Evolutionary conservation across 1,284 basidiomycete species (phyloP).

Genomic region (Fistulinella cinereoalba): DNA sequence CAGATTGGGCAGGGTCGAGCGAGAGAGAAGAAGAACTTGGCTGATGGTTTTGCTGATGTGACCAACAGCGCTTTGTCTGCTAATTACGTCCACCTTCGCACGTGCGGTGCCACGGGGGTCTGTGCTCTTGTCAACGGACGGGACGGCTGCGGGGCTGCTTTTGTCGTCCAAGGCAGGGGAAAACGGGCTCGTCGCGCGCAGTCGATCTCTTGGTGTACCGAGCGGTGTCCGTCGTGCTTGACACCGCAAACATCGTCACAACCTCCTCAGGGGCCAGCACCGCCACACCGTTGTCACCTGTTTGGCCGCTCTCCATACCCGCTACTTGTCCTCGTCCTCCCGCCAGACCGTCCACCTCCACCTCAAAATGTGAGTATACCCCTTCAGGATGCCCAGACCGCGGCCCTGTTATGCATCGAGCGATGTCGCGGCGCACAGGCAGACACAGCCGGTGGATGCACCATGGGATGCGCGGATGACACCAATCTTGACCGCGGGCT

Average conservation of each 20-base stretch:
- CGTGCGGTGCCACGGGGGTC: conserved; percentile 2
- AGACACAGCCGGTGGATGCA: conserved; percentile 33
- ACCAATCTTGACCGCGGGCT: conserved; percentile 11
- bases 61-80: conserved; percentile 3
- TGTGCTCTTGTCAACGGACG: background rate
- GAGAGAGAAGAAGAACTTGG: conserved; percentile 1
- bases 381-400: background rate
- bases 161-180: background rate
- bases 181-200: background rate
- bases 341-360: conserved; percentile 32
- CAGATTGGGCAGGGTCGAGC: conserved; percentile 3
- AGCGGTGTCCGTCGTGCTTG: too few relatives aligned
- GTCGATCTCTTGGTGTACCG: background rate
- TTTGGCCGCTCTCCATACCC: too few relatives aligned
- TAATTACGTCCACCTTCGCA: conserved; percentile 17
- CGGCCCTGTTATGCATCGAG: background rate
- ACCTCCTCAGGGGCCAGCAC: conserved; percentile 9
- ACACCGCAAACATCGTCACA: too few relatives aligned
- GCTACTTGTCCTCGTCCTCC: too few relatives aligned
- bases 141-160: background rate
- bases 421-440: background rate
- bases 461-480: conserved; percentile 27
- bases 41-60: conserved; percentile 4
- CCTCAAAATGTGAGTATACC: conserved; percentile 39
- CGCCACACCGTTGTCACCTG: conserved; percentile 30